These are phyloP conservation scores for Colletotrichum sp. DNA, from an alignment of 2,329 filamentous ascomycete species.

Conservation along the genomic window DNA sequence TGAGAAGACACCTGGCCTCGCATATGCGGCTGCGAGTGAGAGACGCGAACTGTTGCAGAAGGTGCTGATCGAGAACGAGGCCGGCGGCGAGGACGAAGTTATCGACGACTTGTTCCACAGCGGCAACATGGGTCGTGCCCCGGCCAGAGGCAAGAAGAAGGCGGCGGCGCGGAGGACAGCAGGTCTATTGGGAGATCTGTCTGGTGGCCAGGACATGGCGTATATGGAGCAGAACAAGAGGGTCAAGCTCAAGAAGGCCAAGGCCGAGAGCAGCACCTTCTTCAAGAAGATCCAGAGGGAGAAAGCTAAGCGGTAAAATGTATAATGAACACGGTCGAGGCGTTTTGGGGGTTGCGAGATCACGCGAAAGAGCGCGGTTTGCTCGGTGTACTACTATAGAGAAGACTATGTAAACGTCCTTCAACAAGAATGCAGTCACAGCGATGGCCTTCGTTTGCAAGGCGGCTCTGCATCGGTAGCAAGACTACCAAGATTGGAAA, in stretches of 20 bases:
- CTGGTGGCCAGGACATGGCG: constrained; percentile 96
- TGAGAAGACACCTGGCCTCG: constrained; percentile 80
- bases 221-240: constrained; percentile 85
- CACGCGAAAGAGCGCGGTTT: background rate
- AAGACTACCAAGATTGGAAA: background rate
- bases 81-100: constrained; percentile 72
- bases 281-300: constrained; percentile 72
- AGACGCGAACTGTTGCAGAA: constrained; percentile 87
- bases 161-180: constrained; percentile 78
- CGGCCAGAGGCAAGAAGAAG: constrained; percentile 50
- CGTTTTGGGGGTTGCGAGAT: background rate
- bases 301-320: constrained; percentile 38
- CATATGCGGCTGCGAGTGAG: constrained; percentile 79
- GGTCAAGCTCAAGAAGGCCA: constrained; percentile 66
- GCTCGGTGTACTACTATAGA: background rate
- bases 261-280: constrained; percentile 66
- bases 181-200: constrained; percentile 83
- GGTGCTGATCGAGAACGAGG: constrained; percentile 87
- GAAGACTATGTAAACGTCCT: background rate
- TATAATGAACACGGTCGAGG: background rate
- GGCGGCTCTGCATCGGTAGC: background rate
- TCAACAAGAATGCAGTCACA: background rate
- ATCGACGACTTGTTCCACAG: constrained; percentile 64
- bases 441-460: background rate
- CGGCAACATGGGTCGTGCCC: constrained; percentile 46